Evolutionary conservation across 1,284 basidiomycete genomes (phyloP), one percentile per base, ranked within the genome.

Genomic region (Ganoderma multipileum): DNA sequence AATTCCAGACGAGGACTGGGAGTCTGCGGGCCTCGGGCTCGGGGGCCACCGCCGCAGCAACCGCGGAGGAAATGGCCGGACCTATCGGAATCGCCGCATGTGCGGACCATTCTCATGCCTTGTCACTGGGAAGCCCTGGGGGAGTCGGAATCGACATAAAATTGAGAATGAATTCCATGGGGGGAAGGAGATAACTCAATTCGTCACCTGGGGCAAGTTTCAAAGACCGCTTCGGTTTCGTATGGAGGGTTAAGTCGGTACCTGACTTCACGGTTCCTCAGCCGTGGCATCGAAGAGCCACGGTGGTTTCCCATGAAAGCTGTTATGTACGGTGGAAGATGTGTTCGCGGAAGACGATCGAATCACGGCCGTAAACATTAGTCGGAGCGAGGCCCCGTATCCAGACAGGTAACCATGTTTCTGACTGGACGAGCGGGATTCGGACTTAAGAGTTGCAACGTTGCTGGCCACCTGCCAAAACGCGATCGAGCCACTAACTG

Each of bases 51-150:
- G 58, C 39, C 58, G 39, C 38, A 23, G 58, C 58, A 60, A 41
- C 33, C 30, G 30, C 55, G 14, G 39, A 11, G 39, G 38, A 28
- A 5, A 23, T 30, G 36, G 66, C 20, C 64, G 64, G 58, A 61
- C 23, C 44, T 50, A 65, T 61, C 64, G 58, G 64, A 52, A 41
- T 36, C 50, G 64, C 42, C 42, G 57, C 54, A 61, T 55, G 18
- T 14, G 41, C 39, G 59, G 33, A 30, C 39, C 23, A 8, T 60
- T 60, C 39, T 60, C 58, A 60, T 60, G 58, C 23, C n/a, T 41
- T 60, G 58, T 60, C 58, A 58, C 28, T 33, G 28, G 52, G 47
- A 52, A 26, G 47, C 47, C 47, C 33, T 33, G 33, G 33, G 33
- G 33, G 33, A 33, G 33, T 33, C 47, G 44, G n/a, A 47, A 16